Percentiles rank a stretch among this genome's conserved stretches.
phyloP scores from a whole-genome alignment of 2,329 filamentous ascomycete species.

The Monilinia fructigena region DNA sequence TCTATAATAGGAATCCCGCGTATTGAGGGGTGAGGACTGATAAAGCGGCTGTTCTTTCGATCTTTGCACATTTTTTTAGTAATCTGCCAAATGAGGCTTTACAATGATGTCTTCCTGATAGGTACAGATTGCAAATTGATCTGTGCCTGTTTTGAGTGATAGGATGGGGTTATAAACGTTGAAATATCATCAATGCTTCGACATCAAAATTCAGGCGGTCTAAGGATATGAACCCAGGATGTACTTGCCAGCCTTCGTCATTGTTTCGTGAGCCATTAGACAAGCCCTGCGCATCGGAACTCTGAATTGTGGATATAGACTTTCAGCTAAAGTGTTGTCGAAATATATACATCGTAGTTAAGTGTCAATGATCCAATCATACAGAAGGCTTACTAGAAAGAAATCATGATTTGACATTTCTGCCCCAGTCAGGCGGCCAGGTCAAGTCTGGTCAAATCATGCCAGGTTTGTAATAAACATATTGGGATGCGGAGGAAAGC shows the following conservation, averaged over 20 bases:
- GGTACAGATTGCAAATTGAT: conserved; percentile 13
- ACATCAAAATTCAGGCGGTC: not conserved
- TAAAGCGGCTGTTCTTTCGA: conserved; percentile 12
- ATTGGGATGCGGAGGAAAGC: no score
- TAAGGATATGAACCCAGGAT: not conserved
- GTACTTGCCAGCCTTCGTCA: conserved; percentile 11
- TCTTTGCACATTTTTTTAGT: conserved; percentile 1
- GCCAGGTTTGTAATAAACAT: no score
- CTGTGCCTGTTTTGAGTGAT: conserved; percentile 7
- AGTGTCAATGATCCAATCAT: conserved; percentile 2
- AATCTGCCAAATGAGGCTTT: conserved; percentile 13
- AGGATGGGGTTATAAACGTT: conserved; percentile 8
- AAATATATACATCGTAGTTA: not conserved
- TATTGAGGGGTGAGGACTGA: conserved; percentile 11
- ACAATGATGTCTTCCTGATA: conserved; percentile 10
- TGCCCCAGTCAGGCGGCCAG: not conserved
- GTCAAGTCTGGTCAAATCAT: no score
- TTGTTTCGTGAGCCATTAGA: conserved; percentile 1
- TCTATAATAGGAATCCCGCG: conserved; percentile 13
- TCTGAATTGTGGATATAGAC: conserved; percentile 3
- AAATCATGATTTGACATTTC: conserved; percentile 6
- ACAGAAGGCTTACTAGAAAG: not conserved
- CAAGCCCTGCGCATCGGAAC: not conserved
- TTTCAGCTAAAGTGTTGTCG: conserved; percentile 5
- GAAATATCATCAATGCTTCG: conserved; percentile 8